Base-by-base conservation (phyloP, 139 green algal genomes). In the Gonium pectorale region DNA sequence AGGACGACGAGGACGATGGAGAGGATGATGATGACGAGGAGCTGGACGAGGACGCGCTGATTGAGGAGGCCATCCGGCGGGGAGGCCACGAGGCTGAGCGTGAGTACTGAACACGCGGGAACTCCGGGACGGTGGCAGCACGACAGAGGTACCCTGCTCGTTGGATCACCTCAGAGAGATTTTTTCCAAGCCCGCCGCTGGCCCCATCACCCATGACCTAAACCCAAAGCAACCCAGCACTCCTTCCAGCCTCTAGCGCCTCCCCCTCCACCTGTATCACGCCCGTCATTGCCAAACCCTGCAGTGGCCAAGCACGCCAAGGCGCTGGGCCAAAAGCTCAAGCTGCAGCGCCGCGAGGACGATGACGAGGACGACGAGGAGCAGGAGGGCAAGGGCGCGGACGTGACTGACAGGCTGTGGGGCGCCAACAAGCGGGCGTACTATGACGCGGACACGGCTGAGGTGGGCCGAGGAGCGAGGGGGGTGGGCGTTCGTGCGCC, bases 221-320 rank as follows among this genome's bases (percentile, higher is more conserved):
- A 13, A 56, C 13, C 13, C 49, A 56, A 26, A 56, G 17, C 49
- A 26, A 56, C 13, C 49, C 49, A 13, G 49, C 17, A 13, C 13
- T 17, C 49, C 13, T 26, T 26, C 49, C 49, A 56, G 13, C 17
- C 49, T 26, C 49, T 56, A 13, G 13, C 17, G 49, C 49, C 13
- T 17, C 49, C 49, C 49, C 13, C 49, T 56, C 49, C 49, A 56
- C 17, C 13, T 17, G 13, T 17, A 13, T 56, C 17, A 13, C 49
- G 13, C 13, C 49, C 49, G 21, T 15, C 67, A 37, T 33, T n/a
- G 33, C 0, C 19, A 63, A 33, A 46, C 85, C n/a, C 24, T 84
- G 86, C 92, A 97, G 94, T 97, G 9, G 87, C 91, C n/a, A 83
- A 88, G 68, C 89, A 94, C 79, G 94, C 94, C 15, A 94, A 92